Evolutionary conservation across 1,284 basidiomycete genomes (phyloP).

Genomic region (Boletus sp.): DNA sequence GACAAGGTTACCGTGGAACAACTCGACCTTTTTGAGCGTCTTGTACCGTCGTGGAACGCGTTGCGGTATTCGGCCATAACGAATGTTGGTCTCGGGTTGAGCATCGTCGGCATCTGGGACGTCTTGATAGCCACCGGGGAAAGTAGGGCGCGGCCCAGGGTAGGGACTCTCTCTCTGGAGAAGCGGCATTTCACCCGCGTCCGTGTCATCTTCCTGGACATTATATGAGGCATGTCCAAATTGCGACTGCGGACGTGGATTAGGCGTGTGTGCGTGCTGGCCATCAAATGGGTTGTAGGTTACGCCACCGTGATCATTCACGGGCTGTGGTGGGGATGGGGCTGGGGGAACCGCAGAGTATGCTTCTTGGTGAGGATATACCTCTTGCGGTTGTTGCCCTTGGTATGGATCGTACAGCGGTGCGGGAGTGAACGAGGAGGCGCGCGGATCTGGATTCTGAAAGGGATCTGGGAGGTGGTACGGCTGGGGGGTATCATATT

Average conservation of each 20-base stretch:
- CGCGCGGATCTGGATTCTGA: slow-evolving; percentile 16
- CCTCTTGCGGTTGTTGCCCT: slow-evolving; percentile 31
- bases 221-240: slow-evolving; percentile 38
- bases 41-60: slow-evolving; percentile 83
- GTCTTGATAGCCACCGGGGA: slow-evolving; percentile 45
- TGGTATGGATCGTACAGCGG: slow-evolving; percentile 29
- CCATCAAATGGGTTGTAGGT: slow-evolving; percentile 25
- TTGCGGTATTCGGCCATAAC: slow-evolving; percentile 84
- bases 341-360: slow-evolving; percentile 15
- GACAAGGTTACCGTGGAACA: slow-evolving; percentile 91
- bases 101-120: slow-evolving; percentile 37
- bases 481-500: slow-evolving; percentile 29
- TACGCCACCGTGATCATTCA: slow-evolving; percentile 27
- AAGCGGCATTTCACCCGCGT: slow-evolving; percentile 61
- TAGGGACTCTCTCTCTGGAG: slow-evolving; percentile 44
- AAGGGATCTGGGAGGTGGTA: slow-evolving; percentile 26
- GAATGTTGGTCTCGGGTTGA: slow-evolving; percentile 51
- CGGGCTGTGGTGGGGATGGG: slow-evolving; percentile 22
- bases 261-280: slow-evolving; percentile 18
- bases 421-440: slow-evolving; percentile 19
- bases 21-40: slow-evolving; percentile 84
- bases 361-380: slow-evolving; percentile 19
- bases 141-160: slow-evolving; percentile 24
- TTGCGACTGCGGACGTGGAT: slow-evolving; percentile 24
- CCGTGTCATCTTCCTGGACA: slow-evolving; percentile 36